phyloP scores from a whole-genome alignment of 768 basidiomycete genomes.

The Tulasnella sp. region DNA sequence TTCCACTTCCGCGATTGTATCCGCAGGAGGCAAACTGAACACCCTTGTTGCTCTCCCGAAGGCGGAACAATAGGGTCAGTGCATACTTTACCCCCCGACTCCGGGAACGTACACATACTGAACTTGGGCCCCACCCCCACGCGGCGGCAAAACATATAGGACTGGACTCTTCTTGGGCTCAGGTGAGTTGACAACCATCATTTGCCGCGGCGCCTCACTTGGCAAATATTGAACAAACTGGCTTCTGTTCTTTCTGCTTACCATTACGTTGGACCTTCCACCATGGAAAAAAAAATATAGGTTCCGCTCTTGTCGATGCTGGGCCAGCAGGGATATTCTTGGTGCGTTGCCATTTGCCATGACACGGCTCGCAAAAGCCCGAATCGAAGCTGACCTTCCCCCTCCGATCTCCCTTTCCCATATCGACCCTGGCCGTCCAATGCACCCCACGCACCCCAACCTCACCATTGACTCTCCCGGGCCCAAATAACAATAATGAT shows the following conservation, averaged over 20 bases:
- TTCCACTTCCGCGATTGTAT: not conserved
- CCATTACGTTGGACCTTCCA: not conserved
- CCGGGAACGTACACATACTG: not conserved
- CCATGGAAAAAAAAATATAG: not conserved
- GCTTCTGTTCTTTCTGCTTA: not conserved
- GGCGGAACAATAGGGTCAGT: not conserved
- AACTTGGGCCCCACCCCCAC: not conserved
- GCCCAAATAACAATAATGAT: not conserved
- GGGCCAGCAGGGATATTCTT: constrained; percentile 9
- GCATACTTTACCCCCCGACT: not conserved
- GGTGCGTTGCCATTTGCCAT: not conserved
- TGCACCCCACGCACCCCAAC: not conserved
- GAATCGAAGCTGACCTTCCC: not conserved
- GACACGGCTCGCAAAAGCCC: too few relatives aligned
- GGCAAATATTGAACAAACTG: too few relatives aligned
- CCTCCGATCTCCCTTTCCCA: not conserved
- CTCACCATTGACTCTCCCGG: too few relatives aligned
- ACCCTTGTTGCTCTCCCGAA: not conserved
- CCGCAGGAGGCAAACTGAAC: not conserved
- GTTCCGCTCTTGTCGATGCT: constrained; percentile 2
- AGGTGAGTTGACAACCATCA: not conserved
- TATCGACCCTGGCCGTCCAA: not conserved
- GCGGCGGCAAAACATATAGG: not conserved
- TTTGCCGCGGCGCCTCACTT: not conserved
- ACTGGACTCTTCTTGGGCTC: constrained; percentile 14